phyloP scores from a whole-genome alignment of 768 basidiomycete species.

The Asterophora parasitica region DNA sequence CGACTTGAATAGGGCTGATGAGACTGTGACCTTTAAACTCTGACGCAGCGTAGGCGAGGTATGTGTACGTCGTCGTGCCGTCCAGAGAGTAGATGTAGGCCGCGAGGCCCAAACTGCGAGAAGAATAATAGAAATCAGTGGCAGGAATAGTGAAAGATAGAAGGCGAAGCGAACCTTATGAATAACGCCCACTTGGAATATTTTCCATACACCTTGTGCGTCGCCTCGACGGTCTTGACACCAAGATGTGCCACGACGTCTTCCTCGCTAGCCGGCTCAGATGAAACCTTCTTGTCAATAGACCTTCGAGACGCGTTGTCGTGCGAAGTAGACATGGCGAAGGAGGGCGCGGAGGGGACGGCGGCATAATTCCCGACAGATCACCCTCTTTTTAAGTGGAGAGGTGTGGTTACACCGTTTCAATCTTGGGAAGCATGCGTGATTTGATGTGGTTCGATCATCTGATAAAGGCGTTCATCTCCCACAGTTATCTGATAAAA shows the following conservation, averaged over 20 bases:
- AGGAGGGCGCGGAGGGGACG: not conserved
- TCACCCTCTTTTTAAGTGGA: constrained; percentile 8
- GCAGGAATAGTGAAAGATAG: not conserved
- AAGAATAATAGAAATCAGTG: constrained; percentile 29
- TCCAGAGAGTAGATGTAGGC: constrained; percentile 79
- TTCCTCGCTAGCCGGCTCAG: constrained; percentile 1
- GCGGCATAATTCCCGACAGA: not conserved
- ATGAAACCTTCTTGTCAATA: not conserved
- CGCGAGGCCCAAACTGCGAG: constrained; percentile 50
- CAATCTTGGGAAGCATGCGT: constrained; percentile 10
- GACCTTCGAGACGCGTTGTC: constrained; percentile 5
- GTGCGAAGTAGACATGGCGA: constrained; percentile 5
- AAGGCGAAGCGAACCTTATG: constrained; percentile 39
- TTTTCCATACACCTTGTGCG: constrained; percentile 46
- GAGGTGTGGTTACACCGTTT: not conserved
- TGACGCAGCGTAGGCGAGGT: constrained; percentile 54
- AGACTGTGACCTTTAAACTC: constrained; percentile 49
- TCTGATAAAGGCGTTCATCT: constrained; percentile 17
- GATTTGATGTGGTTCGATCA: constrained; percentile 12
- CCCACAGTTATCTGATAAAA: constrained; percentile 18
- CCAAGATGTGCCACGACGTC: constrained; percentile 31
- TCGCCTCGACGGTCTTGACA: constrained; percentile 46
- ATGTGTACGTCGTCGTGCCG: constrained; percentile 61
- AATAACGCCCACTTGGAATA: constrained; percentile 59
- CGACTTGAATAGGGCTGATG: constrained; percentile 50